Percentiles rank a stretch among this genome's conserved stretches.
These are phyloP conservation scores for Peniophora sp. DNA, from an alignment of 1,284 basidiomycete species.

Conservation along the genomic window DNA sequence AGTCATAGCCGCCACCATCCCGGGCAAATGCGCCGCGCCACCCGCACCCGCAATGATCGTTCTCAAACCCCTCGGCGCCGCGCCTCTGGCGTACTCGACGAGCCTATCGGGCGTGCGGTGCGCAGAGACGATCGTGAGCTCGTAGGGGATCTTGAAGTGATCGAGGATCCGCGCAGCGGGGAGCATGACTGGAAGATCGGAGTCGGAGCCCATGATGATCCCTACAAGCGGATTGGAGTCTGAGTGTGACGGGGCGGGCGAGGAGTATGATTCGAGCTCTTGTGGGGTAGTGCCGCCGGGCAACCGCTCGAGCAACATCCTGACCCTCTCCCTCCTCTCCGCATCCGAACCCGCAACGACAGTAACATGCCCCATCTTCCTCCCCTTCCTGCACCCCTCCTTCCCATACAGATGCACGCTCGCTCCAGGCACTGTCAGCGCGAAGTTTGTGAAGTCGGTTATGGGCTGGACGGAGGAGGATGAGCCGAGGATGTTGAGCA, in stretches of 20 bases:
- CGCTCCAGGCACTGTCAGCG: conserved; percentile 69
- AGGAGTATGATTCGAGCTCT: conserved; percentile 52
- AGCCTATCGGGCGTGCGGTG: conserved; percentile 91
- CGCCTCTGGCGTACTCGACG: conserved; percentile 76
- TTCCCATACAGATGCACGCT: conserved; percentile 93
- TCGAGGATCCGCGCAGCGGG: conserved; percentile 84
- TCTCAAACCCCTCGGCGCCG: conserved; percentile 67
- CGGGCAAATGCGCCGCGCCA: conserved; percentile 94
- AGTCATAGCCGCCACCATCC: conserved; percentile 97
- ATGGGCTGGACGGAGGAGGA: conserved; percentile 61
- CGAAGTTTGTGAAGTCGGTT: conserved; percentile 42
- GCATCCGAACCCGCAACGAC: conserved; percentile 82
- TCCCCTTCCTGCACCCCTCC: conserved; percentile 77
- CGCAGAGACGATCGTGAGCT: conserved; percentile 93
- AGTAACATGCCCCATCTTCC: conserved; percentile 99
- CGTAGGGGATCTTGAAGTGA: conserved; percentile 80
- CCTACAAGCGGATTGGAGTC: conserved; percentile 79
- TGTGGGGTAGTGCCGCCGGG: conserved; percentile 39
- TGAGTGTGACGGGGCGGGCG: conserved; percentile 38
- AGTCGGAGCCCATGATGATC: conserved; percentile 98
- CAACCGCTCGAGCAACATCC: conserved; percentile 60
- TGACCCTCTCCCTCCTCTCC: conserved; percentile 61
- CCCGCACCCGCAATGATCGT: conserved; percentile 94
- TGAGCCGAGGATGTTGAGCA: conserved; percentile 92
- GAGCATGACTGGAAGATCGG: conserved; percentile 92